These are phyloP conservation scores for Trichoderma semiorbis DNA, from an alignment of 2,329 filamentous ascomycete genomes.

Conservation along the genomic window DNA sequence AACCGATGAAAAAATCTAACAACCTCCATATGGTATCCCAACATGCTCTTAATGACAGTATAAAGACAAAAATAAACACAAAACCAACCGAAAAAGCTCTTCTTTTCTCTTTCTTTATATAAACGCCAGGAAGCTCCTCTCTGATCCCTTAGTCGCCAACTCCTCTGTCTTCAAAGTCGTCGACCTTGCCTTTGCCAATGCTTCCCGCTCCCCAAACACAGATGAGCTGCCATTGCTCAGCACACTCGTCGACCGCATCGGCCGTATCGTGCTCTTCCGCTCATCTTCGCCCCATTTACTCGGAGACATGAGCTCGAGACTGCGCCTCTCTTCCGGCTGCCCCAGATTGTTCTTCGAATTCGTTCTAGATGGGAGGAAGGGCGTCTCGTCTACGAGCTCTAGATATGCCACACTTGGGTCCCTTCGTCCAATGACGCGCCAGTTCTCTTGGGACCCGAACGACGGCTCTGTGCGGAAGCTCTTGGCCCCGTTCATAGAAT, in stretches of 20 bases:
- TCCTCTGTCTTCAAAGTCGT: conserved; percentile 21
- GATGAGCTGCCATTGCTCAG: conserved; percentile 11
- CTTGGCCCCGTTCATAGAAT: conserved; percentile 23
- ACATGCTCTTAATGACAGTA: not conserved
- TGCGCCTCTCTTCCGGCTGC: conserved; percentile 9
- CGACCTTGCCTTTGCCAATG: not conserved
- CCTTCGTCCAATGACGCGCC: conserved; percentile 31
- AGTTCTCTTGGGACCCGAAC: conserved; percentile 38
- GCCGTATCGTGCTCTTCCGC: conserved; percentile 15
- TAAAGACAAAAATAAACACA: not conserved
- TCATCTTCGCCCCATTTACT: conserved; percentile 15
- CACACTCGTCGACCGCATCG: conserved; percentile 12
- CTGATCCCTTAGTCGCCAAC: conserved; percentile 23
- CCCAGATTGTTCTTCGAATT: conserved; percentile 23
- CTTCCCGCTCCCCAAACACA: conserved; percentile 21
- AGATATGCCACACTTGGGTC: conserved; percentile 33
- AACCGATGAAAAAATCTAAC: not conserved
- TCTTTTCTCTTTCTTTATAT: conserved; percentile 19
- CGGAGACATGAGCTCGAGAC: conserved; percentile 18
- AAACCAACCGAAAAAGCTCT: not conserved
- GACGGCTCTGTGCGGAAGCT: conserved; percentile 30
- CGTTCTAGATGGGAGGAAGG: conserved; percentile 38
- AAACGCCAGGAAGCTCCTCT: conserved; percentile 28
- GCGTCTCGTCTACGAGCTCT: conserved; percentile 33
- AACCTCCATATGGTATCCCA: not conserved